Base-by-base conservation (phyloP, 2,329 filamentous ascomycete genomes). In the Fusarium nelsonii region DNA sequence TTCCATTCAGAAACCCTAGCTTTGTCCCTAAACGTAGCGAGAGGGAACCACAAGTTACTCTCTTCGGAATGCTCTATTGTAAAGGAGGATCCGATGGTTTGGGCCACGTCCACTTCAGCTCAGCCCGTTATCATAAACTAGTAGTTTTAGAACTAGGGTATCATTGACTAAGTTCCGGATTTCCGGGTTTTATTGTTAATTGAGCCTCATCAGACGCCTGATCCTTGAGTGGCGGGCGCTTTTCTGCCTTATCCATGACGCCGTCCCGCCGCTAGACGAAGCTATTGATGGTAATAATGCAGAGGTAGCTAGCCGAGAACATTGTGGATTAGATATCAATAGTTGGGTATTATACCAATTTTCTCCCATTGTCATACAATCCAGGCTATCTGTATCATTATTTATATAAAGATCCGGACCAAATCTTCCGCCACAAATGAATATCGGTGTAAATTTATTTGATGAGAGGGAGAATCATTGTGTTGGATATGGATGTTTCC, bases 91-190 rank as follows among this genome's bases (percentile, higher is more conserved):
- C 20, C 36, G n/a, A 34, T 37, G 37, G 34, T 55, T 44, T 58
- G 20, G 30, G 8, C 10, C 34, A 40, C 33, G 40, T 63, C 60
- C 50, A 40, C 44, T 51, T 41, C 58, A 64, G 34, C n/a, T 50
- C 52, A 58, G 52, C 40, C 30, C 60, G 41, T 16, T 37, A 15
- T 30, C 34, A 23, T 16, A 18, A 45, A 58, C 45, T 65, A 59
- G 40, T 39, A 53, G 33, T 33, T 45, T 23, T n/a, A 30, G 30
- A 45, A 30, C 26, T 45, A 18, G 43, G n/a, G n/a, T 56, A 33
- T 26, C 26, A 44, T n/a, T 16, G 23, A 39, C 12, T 20, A 56
- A 44, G 37, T 48, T 36, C n/a, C 4, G 20, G 12, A 8, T 20
- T 23, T 23, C 23, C 23, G 23, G 23, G 23, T 23, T 23, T 18